Evolutionary conservation across 305 asterid species (phyloP).

Genomic region (Fraxinus baroniana): DNA sequence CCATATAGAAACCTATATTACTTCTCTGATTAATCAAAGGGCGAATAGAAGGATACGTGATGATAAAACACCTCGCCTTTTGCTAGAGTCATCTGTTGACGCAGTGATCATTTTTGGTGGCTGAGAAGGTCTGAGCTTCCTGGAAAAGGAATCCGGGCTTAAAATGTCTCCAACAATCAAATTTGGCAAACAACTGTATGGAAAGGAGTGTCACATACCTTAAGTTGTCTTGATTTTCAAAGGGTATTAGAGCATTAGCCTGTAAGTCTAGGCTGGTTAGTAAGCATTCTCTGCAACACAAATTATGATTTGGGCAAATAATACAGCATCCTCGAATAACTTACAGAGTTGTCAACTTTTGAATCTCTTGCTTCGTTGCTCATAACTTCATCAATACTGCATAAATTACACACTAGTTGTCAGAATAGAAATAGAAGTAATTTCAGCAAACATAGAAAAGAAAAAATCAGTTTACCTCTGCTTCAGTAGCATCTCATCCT

Average conservation of each 20-base stretch:
- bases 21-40: conserved; percentile 22
- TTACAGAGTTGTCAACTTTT: conserved; percentile 51
- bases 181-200: conserved; percentile 19
- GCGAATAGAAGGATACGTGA: conserved; percentile 72
- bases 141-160: conserved; percentile 35
- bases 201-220: conserved; percentile 42
- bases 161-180: conserved; percentile 24
- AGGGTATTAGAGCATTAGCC: conserved; percentile 49
- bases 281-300: conserved; percentile 20
- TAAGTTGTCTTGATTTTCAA: conserved; percentile 50
- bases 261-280: conserved; percentile 33
- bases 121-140: conserved; percentile 61
- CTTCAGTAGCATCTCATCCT: conserved; percentile 78
- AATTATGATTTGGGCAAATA: conserved; percentile 18
- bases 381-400: conserved; percentile 90
- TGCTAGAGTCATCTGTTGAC: conserved; percentile 70
- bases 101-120: conserved; percentile 71
- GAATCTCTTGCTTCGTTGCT: conserved; percentile 62
- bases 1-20: conserved; percentile 17
- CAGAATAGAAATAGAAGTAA: conserved; percentile 17
- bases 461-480: conserved; percentile 62
- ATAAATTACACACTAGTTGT: conserved; percentile 26
- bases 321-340: conserved; percentile 25
- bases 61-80: conserved; percentile 63
- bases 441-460: neutral